Evolutionary conservation across 2,329 filamentous ascomycete species (phyloP).

Genomic region (Rhynchosporium graminicola): DNA sequence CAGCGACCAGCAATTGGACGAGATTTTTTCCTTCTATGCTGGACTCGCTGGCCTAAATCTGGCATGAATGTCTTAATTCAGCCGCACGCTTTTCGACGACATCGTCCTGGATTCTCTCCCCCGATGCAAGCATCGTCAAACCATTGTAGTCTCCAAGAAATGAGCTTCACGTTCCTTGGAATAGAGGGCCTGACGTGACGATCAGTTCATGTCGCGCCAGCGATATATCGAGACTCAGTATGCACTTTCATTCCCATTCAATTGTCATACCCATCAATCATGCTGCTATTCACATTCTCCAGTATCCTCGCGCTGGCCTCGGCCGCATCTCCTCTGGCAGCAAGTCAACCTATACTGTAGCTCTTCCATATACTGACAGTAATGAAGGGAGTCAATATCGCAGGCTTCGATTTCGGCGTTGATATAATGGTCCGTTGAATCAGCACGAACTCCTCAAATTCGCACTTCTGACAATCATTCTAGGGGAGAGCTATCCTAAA

Average conservation of each 20-base stretch:
- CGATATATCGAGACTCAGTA: slow-evolving; percentile 15
- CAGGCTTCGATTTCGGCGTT: slow-evolving; percentile 34
- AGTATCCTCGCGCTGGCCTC: slow-evolving; percentile 15
- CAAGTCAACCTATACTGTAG: slow-evolving; percentile 5
- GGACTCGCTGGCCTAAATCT: not conserved
- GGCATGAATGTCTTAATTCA: slow-evolving; percentile 12
- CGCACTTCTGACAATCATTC: not conserved
- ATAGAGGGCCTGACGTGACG: not conserved
- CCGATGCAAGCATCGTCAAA: slow-evolving; percentile 19
- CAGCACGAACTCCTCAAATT: not conserved
- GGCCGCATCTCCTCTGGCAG: slow-evolving; percentile 26
- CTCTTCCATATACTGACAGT: not conserved
- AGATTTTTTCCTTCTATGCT: not conserved
- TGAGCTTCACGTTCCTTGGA: slow-evolving; percentile 3
- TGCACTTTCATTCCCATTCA: not conserved
- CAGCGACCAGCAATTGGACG: not conserved
- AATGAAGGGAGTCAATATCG: slow-evolving; percentile 33
- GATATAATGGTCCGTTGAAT: slow-evolving; percentile 27
- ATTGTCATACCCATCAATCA: slow-evolving; percentile 16
- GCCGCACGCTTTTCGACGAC: not conserved
- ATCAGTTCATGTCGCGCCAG: not conserved
- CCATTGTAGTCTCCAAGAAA: slow-evolving; percentile 10
- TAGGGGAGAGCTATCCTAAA: slow-evolving; percentile 26
- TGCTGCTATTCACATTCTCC: slow-evolving; percentile 20
- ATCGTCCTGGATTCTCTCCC: not conserved